Evolutionary conservation across 2,329 filamentous ascomycete species (phyloP), one percentile per base, ranked within the genome.

Genomic region (Blastomyces silverae): DNA sequence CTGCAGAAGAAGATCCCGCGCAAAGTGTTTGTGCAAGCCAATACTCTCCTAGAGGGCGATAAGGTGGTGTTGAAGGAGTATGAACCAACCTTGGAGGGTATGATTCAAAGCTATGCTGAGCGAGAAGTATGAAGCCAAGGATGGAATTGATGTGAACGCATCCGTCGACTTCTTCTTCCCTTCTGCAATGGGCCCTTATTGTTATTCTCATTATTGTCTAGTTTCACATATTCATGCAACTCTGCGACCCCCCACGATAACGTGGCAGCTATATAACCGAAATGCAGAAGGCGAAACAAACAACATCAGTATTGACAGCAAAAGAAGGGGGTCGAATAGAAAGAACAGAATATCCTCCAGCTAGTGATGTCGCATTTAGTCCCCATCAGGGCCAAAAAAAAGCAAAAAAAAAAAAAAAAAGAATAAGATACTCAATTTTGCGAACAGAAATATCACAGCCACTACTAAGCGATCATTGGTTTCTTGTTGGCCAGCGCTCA

Each of bases 1-100:
- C 72, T 92, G 65, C 77, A 82, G 67, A 77, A 79, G 61, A 82
- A 89, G 69, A 85, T 88, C 0, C 72, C 71, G 52, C 86, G 88
- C 71, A 88, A 85, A 73, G 79, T 97, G 56, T 97, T 96, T 79
- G 91, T 97, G 63, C 92, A 97, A 80, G 91, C 91, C 66, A 97
- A 96, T 77, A 97, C 93, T 0, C 83, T 87, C 64, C 73, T 94
- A 52, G 79, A 83, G 15, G 85, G 83, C 0, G 90, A 89, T 65
- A 84, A 87, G 74, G 90, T 95, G 39, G 83, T 82, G 17, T 78
- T 96, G 76, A 90, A 88, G 79, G 91, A 97, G 79, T 97, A 97
- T 77, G 90, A 95, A 70, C 84, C 92, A 0, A 90, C 86, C 6
- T 80, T 88, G 7, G 85, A 89, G 75, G 92, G 92, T 6, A 87